Conservation (phyloP, 805 yeast species). For the Suhomyces sp. region DNA sequence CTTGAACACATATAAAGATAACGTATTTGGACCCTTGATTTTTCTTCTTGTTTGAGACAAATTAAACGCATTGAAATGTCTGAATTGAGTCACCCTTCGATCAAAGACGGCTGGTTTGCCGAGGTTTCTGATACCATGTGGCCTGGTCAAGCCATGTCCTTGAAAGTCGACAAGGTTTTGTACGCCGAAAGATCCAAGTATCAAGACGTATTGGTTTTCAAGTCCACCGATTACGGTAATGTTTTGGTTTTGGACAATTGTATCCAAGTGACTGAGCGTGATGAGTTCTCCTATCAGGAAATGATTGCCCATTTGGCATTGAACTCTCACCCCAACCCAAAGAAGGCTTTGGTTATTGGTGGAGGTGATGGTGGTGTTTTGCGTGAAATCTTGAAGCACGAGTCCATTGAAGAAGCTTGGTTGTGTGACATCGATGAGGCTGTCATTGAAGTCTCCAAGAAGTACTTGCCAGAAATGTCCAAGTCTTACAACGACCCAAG, state of each 20-base stretch:
- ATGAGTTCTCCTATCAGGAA: constrained; percentile 96
- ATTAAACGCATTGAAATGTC: too few species aligned
- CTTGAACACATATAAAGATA: too few species aligned
- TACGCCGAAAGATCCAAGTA: constrained; percentile 83
- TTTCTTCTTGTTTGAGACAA: too few species aligned
- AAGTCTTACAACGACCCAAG: constrained; percentile 83
- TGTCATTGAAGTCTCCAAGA: constrained; percentile 81
- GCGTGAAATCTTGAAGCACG: constrained; percentile 91
- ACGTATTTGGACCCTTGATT: too few species aligned
- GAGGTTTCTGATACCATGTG: constrained; percentile 94
- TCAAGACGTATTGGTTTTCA: constrained; percentile 92
- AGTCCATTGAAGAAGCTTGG: constrained; percentile 80
- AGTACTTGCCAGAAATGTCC: constrained; percentile 86
- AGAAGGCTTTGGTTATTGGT: constrained; percentile 90
- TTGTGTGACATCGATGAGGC: constrained; percentile 95
- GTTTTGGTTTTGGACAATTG: constrained; percentile 93
- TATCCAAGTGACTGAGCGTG: constrained; percentile 95
- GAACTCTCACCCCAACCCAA: constrained; percentile 92
- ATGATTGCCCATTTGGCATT: constrained; percentile 95
- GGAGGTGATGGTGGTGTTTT: constrained; percentile 99
- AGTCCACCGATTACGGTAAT: constrained; percentile 91
- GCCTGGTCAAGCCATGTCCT: constrained; percentile 98
- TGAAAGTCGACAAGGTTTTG: constrained; percentile 81
- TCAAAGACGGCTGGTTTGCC: constrained; percentile 93
- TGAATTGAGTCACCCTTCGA: constrained; percentile 51